Conservation (phyloP, 768 basidiomycete genomes). For the button mushroom (Agaricus bisporus) region DNA sequence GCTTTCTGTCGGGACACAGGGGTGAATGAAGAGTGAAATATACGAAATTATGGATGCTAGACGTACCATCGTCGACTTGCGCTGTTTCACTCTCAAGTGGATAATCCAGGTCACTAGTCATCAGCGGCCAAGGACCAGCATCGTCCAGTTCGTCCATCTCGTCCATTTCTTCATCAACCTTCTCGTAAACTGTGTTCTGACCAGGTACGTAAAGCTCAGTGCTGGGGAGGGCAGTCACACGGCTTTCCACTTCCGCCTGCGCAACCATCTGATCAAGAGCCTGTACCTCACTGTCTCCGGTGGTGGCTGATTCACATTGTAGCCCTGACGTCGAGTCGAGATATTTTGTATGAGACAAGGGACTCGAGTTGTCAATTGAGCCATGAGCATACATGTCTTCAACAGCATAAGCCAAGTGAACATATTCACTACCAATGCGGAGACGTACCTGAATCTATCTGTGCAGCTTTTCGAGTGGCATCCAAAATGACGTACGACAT, state of each 20-base stretch:
- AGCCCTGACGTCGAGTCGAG: neutral
- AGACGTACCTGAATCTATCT: too few relatives aligned
- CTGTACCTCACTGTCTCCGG: neutral
- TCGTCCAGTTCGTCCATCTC: constrained; percentile 9
- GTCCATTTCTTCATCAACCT: constrained; percentile 13
- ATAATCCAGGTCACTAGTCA: constrained; percentile 8
- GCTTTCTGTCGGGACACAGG: neutral
- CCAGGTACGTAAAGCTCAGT: too few relatives aligned
- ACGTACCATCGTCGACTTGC: neutral
- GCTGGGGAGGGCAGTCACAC: neutral
- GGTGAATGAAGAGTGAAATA: neutral
- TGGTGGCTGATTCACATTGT: neutral
- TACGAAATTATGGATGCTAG: neutral
- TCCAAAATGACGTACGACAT: neutral
- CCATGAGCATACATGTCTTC: neutral
- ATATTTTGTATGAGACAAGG: neutral
- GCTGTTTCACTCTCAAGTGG: neutral
- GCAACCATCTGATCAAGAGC: neutral
- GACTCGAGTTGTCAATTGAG: neutral
- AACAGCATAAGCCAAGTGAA: neutral
- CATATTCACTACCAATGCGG: too few relatives aligned
- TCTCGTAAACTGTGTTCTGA: neutral
- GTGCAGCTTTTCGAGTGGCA: too few relatives aligned
- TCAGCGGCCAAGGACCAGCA: neutral
- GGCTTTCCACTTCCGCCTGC: neutral